Evolutionary conservation across 2,329 filamentous ascomycete genomes (phyloP), one percentile per base, ranked within the genome.

Genomic region (Dactylonectria macrodidyma): DNA sequence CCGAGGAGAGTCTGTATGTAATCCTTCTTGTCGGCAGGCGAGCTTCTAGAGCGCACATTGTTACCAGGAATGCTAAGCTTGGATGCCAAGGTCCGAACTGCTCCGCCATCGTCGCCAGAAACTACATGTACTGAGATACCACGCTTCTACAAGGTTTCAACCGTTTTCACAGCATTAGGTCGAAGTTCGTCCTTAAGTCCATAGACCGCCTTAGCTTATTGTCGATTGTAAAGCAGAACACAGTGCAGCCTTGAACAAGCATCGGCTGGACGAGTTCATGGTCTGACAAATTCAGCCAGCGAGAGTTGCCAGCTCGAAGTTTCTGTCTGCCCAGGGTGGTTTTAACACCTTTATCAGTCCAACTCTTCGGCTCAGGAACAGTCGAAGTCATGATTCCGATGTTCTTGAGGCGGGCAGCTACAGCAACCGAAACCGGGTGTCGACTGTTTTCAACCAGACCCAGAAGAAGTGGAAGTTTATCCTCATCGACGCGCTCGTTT

Each of bases 401-500:
- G 3, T 3, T 19, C 14, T 78, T 77, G 8, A 90, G 80, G 58
- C 87, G 77, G 2, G 71, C 66, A 7, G 81, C 73, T 0, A 90
- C 81, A 5, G 87, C 84, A 5, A 78, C 72, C 0, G 88, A 87
- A 14, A 90, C 84, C 1, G 88, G 88, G 67, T 91, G 88, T 34
- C 82, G 82, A 67, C 78, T 86, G 67, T 82, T 79, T 3, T 75
- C 77, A 2, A 85, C 72, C 2, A 83, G 67, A 1, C 79, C 79
- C 14, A 79, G 62, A 3, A 81, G 77, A 1, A 78, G 65, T 1
- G 73, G 50, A 36, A 75, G 61, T 1, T 58, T 26, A 1, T 68
- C 22, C 0, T 68, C 55, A 1, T 19, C 47, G 22, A 63, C 5
- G 14, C 26, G 63, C 22, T 66, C 24, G 5, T 71, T 68, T 10